Evolutionary conservation across 75 land plant species (phyloP), one percentile per base, ranked within the genome.

Genomic region (Ceratopteris richardii): DNA sequence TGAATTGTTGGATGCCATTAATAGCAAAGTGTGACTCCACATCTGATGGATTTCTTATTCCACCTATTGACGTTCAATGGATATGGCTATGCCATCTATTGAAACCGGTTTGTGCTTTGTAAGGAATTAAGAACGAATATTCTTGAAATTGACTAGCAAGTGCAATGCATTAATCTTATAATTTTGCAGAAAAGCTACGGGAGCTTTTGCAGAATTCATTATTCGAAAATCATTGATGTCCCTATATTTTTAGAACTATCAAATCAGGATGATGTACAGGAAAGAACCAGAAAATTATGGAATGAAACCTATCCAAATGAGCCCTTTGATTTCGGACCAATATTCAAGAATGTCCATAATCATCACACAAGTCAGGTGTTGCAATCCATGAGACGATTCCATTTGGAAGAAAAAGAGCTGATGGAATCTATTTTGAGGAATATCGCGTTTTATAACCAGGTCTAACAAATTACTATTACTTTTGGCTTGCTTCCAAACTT

Each of bases 31-130:
- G 77, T 14, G 48, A 14, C n/a, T 48, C 57, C 25, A 78, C 77
- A 39, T 63, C 73, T 5, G 58, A 73, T 14, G 33, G 18, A 40
- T 74, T 88, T 62, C 73, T 33, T 3, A 33, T 73, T 23, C 86
- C 97, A 51, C 82, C 84, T 29, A 16, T 87, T 16, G 97, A 92
- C 55, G 73, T 87, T 42, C 73, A 75, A 46, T 92, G 94, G 94
- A 74, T 92, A 56, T 92, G 97, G 97, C 85, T 61, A 63, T 92
- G 97, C 58, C 97, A 92, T 67, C 64, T 84, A 27, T 64, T 92
- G 47, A 73, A 73, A 54, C 89, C 84, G 63, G 97, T 91, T 60
- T 46, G 73, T 48, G 19, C 26, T 54, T 10, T 29, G 28, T 21
- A 16, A n/a, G 58, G 43, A 40, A 3, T 40, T 58, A 2, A 36